These are phyloP conservation scores for Coprinopsis sp. DNA, from an alignment of 768 basidiomycete genomes.

Conservation along the genomic window DNA sequence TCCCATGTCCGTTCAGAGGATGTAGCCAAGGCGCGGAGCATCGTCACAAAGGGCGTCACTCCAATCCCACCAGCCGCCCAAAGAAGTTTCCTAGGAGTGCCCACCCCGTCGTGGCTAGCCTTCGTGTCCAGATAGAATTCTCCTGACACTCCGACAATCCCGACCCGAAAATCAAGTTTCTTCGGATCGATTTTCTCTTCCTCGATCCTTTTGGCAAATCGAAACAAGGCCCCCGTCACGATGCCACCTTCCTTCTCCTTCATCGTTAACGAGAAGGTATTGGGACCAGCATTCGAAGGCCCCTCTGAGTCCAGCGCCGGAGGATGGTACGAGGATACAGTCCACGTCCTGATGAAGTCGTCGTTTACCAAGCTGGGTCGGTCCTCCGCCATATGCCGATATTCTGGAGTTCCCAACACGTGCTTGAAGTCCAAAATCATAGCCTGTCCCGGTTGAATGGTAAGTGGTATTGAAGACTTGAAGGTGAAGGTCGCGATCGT, in stretches of 20 bases:
- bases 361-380: slow-evolving; percentile 48
- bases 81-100: slow-evolving; percentile 27
- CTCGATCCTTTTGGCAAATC: slow-evolving; percentile 38
- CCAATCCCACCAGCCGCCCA: slow-evolving; percentile 69
- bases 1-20: slow-evolving; percentile 22
- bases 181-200: slow-evolving; percentile 33
- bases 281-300: neutral
- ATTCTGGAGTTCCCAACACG: slow-evolving; percentile 42
- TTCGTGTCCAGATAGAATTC: slow-evolving; percentile 36
- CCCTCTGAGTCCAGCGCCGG: slow-evolving; percentile 10
- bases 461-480: slow-evolving; percentile 28
- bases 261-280: slow-evolving; percentile 49
- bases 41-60: slow-evolving; percentile 57
- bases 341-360: slow-evolving; percentile 64
- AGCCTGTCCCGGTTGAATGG: slow-evolving; percentile 45
- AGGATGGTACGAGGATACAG: slow-evolving; percentile 38
- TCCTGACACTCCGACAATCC: slow-evolving; percentile 51
- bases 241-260: slow-evolving; percentile 48
- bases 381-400: slow-evolving; percentile 47
- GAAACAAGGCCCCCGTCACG: slow-evolving; percentile 54
- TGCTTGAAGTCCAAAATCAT: slow-evolving; percentile 50
- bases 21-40: slow-evolving; percentile 31
- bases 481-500: slow-evolving; percentile 56
- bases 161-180: slow-evolving; percentile 35
- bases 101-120: neutral